Evolutionary conservation across 2,329 filamentous ascomycete genomes (phyloP).

Genomic region (Dactylellina drechsleri): DNA sequence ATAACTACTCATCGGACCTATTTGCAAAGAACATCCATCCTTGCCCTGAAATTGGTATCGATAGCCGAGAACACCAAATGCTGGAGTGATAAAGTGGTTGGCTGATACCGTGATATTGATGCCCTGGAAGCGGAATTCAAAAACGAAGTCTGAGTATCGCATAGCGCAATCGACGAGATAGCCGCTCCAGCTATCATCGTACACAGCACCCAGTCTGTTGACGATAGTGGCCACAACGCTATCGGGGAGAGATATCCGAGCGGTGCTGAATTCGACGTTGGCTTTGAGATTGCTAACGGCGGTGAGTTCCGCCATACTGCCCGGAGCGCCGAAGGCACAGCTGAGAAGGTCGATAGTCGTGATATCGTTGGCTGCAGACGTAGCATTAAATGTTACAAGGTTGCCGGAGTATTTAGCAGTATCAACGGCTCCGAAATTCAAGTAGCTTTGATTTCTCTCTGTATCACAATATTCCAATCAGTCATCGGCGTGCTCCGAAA

Average conservation of each 20-base stretch:
- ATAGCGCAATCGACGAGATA: conserved; percentile 40
- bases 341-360: conserved; percentile 33
- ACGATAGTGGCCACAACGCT: conserved; percentile 12
- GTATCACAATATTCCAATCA: conserved; percentile 8
- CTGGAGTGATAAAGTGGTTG: conserved; percentile 39
- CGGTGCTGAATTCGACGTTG: conserved; percentile 44
- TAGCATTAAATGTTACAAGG: conserved; percentile 43
- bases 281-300: conserved; percentile 25
- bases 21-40: conserved; percentile 34
- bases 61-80: conserved; percentile 23
- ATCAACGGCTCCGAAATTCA: conserved; percentile 38
- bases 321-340: conserved; percentile 26
- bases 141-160: conserved; percentile 26
- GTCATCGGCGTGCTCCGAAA: conserved; percentile 5
- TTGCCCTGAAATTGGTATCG: conserved; percentile 26
- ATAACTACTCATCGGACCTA: conserved; percentile 35
- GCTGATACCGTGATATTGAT: conserved; percentile 39
- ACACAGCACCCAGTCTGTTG: conserved; percentile 9
- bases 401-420: conserved; percentile 46
- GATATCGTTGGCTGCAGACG: conserved; percentile 14
- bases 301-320: conserved; percentile 27
- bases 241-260: conserved; percentile 40
- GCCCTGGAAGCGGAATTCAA: conserved; percentile 33
- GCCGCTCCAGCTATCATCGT: conserved; percentile 34
- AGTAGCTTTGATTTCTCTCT: conserved; percentile 43